phyloP scores from a whole-genome alignment of 2,329 filamentous ascomycete genomes.

The Metarhizium guizhouense region DNA sequence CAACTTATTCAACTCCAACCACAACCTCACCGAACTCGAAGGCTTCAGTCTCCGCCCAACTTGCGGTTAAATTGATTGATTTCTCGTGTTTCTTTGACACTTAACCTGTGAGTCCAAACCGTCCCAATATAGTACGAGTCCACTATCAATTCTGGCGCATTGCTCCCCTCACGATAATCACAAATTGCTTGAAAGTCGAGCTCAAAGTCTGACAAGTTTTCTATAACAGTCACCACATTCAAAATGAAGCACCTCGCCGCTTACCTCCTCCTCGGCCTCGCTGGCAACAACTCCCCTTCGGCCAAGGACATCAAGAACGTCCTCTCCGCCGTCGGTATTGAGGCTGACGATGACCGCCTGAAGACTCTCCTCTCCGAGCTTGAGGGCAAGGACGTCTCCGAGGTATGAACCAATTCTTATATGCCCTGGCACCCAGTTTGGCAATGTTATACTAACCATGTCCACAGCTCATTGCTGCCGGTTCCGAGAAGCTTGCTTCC shows the following conservation, averaged over 20 bases:
- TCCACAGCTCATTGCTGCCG: slow-evolving; percentile 76
- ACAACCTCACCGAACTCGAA: slow-evolving; percentile 65
- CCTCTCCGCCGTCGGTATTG: slow-evolving; percentile 88
- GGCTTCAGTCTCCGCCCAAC: slow-evolving; percentile 97
- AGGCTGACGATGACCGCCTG: slow-evolving; percentile 83
- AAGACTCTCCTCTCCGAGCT: slow-evolving; percentile 83
- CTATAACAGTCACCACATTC: slow-evolving; percentile 28
- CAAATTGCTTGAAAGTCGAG: slow-evolving; percentile 7
- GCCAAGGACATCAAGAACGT: slow-evolving; percentile 80
- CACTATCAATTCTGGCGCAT: neutral
- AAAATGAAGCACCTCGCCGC: slow-evolving; percentile 99
- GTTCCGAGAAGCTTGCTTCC: slow-evolving; percentile 89
- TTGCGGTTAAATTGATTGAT: slow-evolving; percentile 99
- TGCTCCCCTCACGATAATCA: neutral
- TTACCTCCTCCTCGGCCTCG: slow-evolving; percentile 93
- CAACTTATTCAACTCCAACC: slow-evolving; percentile 15
- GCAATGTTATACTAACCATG: slow-evolving; percentile 10
- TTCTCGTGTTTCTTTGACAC: slow-evolving; percentile 63
- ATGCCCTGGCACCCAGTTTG: neutral
- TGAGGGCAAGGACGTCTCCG: slow-evolving; percentile 83
- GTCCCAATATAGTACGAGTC: neutral
- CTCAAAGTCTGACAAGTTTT: slow-evolving; percentile 10
- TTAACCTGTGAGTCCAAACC: slow-evolving; percentile 24
- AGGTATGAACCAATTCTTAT: slow-evolving; percentile 49
- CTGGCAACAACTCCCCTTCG: slow-evolving; percentile 83